Evolutionary conservation across 805 yeast genomes (phyloP).

Genomic region (Candida manassasensis): DNA sequence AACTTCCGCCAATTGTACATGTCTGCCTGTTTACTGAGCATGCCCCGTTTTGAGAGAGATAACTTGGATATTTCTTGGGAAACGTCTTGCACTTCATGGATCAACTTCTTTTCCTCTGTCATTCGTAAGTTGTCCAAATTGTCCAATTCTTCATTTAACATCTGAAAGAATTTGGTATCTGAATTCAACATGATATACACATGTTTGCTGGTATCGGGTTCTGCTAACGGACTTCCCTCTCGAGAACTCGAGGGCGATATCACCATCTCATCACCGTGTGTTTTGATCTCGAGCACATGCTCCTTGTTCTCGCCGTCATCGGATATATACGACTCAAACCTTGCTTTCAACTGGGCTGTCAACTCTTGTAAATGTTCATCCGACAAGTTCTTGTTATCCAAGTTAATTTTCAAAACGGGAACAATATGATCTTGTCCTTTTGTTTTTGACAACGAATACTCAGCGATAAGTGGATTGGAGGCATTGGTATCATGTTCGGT

Average conservation of each 20-base stretch:
- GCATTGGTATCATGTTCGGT: conserved; percentile 29
- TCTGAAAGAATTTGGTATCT: conserved; percentile 57
- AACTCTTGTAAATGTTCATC: conserved; percentile 31
- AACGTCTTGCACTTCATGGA: conserved; percentile 38
- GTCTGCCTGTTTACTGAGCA: conserved; percentile 42
- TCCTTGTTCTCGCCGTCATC: conserved; percentile 7
- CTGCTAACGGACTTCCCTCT: conserved; percentile 7
- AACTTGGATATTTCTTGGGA: conserved; percentile 35
- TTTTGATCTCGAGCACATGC: conserved; percentile 24
- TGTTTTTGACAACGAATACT: conserved; percentile 34
- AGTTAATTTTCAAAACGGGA: conserved; percentile 36
- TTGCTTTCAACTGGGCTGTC: conserved; percentile 23
- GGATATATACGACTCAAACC: conserved; percentile 15
- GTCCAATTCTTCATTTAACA: conserved; percentile 50
- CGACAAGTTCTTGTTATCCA: conserved; percentile 25
- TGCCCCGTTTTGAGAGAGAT: conserved; percentile 30
- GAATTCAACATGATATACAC: conserved; percentile 45
- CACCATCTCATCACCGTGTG: conserved; percentile 19
- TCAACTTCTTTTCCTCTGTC: conserved; percentile 40
- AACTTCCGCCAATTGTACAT: conserved; percentile 67
- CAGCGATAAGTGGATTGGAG: conserved; percentile 38
- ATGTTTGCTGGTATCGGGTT: conserved; percentile 8
- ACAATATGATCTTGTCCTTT: conserved; percentile 19
- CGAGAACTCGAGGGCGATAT: conserved; percentile 7
- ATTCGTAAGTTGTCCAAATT: conserved; percentile 41